Evolutionary conservation across 129 eudicot genomes (phyloP), one percentile per base, ranked within the genome.

Genomic region (Logfia minima): DNA sequence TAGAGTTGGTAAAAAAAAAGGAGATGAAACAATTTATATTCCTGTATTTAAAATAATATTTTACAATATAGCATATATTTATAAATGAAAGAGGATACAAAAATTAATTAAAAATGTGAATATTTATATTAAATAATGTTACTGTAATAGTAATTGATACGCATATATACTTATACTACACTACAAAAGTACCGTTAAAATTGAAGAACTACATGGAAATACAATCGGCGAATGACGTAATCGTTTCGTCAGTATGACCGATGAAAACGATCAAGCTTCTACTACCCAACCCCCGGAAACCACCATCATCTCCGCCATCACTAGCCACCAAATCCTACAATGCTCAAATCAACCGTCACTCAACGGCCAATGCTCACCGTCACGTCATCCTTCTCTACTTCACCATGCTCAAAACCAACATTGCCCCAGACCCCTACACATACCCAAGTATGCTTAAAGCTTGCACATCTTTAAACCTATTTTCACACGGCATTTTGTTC

Each of bases 401-500:
- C 75, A 78, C 92, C 76, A 86, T 92, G 91, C 87, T 89, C 80
- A 82, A 82, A 56, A 66, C 89, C 81, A 34, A 77, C 72, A 69
- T 70, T 16, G 75, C 76, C 8, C 90, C 96, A 5, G 99, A 95
- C 87, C 86, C 94, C 23, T 88, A 85, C 85, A 91, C 99, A 4
- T 95, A 68, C 87, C 99, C 99, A 22, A 84, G 88, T 23, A 83
- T 91, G 64, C 87, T 95, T 85, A 95, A 95, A 81, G 97, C 99
- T 66, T 91, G 94, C 81, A 84, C 90, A 37, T 82, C 78, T 8
- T 80, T 95, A 41, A 75, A 87, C 83, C 86, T 84, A 51, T 52
- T 81, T 6, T 77, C 90, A 4, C 87, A 75, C 60, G 99, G 97
- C 28, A 66, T 81, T 58, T 89, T 80, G 0, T 78, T 92, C 81